These are phyloP conservation scores for Hebeloma cylindrosporum DNA, from an alignment of 768 basidiomycete species.

Conservation along the genomic window DNA sequence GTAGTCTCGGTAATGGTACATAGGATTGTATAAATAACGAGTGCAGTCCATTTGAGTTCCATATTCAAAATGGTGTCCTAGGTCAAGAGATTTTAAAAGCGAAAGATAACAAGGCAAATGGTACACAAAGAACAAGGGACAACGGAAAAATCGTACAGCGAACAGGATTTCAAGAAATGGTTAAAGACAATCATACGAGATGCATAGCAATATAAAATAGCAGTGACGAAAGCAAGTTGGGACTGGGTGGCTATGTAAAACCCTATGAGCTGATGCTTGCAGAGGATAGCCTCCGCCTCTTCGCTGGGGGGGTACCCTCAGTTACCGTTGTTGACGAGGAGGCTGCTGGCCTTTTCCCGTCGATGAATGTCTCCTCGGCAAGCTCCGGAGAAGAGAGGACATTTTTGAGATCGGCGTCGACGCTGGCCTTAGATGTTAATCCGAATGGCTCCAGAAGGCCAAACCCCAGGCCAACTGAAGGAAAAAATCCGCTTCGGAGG, in stretches of 20 bases:
- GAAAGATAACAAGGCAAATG: slow-evolving; percentile 10
- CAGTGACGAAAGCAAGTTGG: slow-evolving; percentile 17
- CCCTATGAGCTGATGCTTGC: slow-evolving; percentile 14
- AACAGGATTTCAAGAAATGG: slow-evolving; percentile 19
- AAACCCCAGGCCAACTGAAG: slow-evolving; percentile 46
- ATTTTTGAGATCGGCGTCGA: slow-evolving; percentile 34
- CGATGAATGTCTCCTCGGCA: slow-evolving; percentile 25
- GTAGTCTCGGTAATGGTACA: too few species aligned
- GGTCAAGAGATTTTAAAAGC: slow-evolving; percentile 9
- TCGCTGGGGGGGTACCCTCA: slow-evolving; percentile 43
- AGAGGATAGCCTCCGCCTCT: slow-evolving; percentile 48
- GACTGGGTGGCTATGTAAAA: background rate
- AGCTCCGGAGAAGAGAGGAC: slow-evolving; percentile 29
- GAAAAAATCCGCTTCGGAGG: slow-evolving; percentile 36
- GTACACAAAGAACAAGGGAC: slow-evolving; percentile 2
- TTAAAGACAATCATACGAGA: slow-evolving; percentile 29
- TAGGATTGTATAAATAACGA: slow-evolving; percentile 16
- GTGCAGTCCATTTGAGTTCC: slow-evolving; percentile 10
- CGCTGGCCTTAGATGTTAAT: slow-evolving; percentile 24
- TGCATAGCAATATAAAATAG: slow-evolving; percentile 26
- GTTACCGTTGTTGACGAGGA: slow-evolving; percentile 1
- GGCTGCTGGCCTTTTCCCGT: slow-evolving; percentile 19
- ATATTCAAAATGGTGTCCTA: slow-evolving; percentile 8
- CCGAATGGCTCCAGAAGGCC: slow-evolving; percentile 58
- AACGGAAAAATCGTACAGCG: slow-evolving; percentile 1